Evolutionary conservation across 2,329 filamentous ascomycete genomes (phyloP).

Genomic region (Sporothrix curviconia): DNA sequence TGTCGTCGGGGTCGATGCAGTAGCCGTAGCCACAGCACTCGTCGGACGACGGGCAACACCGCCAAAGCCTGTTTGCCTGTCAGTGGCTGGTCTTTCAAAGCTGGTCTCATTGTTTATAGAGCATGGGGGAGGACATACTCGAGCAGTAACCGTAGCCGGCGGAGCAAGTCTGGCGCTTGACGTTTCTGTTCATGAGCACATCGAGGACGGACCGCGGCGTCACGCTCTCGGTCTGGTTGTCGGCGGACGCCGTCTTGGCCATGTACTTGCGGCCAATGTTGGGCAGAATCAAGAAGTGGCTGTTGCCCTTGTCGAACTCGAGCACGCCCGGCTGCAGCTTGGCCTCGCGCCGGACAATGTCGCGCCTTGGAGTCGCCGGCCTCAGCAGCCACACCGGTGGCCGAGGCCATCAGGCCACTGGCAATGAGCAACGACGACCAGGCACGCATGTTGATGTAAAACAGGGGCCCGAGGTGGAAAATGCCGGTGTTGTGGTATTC

Average conservation of each 20-base stretch:
- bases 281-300: conserved; percentile 11
- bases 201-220: conserved; percentile 8
- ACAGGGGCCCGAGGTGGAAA: no score
- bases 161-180: conserved; percentile 16
- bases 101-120: no score
- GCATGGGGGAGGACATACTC: no score
- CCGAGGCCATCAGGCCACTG: background rate
- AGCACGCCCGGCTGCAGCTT: conserved; percentile 2
- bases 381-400: background rate
- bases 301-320: conserved; percentile 8
- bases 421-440: background rate
- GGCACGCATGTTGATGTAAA: background rate
- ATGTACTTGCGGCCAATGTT: background rate
- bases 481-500: no score
- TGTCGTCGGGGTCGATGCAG: conserved; percentile 17
- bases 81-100: no score
- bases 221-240: background rate
- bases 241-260: background rate
- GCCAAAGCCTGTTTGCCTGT: conserved; percentile 9
- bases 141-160: conserved; percentile 22
- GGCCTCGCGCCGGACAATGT: background rate
- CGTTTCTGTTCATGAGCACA: conserved; percentile 11
- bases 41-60: conserved; percentile 19
- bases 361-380: background rate
- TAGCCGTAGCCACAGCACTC: conserved; percentile 23